phyloP scores from a whole-genome alignment of 1,139 yeast species.

The Debaryomyces robertsiae region DNA sequence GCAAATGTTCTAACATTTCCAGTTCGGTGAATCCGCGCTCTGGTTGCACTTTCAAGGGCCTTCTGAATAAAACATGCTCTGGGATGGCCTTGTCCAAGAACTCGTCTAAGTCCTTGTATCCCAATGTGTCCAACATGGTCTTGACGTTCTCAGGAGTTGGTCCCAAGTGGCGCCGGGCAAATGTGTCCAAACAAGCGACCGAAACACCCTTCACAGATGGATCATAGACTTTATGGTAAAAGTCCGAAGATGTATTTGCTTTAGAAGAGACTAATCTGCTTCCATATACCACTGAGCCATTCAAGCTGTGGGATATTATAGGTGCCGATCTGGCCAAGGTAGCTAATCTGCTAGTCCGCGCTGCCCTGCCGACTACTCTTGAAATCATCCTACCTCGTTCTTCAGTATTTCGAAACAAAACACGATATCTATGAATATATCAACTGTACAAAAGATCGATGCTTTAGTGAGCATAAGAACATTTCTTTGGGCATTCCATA shows the following conservation, averaged over 20 bases:
- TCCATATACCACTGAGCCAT: background rate
- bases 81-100: slow-evolving; percentile 81
- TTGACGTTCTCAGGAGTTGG: slow-evolving; percentile 67
- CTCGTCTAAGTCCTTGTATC: slow-evolving; percentile 65
- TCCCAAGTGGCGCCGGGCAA: slow-evolving; percentile 89
- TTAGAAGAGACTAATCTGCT: slow-evolving; percentile 26
- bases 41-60: slow-evolving; percentile 66
- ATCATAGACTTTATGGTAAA: slow-evolving; percentile 43
- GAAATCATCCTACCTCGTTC: slow-evolving; percentile 8
- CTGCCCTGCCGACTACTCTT: slow-evolving; percentile 9
- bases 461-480: background rate
- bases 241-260: slow-evolving; percentile 51
- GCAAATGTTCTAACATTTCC: slow-evolving; percentile 72
- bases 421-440: slow-evolving; percentile 5
- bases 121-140: slow-evolving; percentile 66
- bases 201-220: slow-evolving; percentile 33
- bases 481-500: slow-evolving; percentile 1
- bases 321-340: slow-evolving; percentile 4
- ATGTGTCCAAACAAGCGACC: slow-evolving; percentile 66
- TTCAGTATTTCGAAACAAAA: slow-evolving; percentile 5
- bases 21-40: slow-evolving; percentile 76
- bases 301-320: slow-evolving; percentile 1
- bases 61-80: slow-evolving; percentile 64
- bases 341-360: slow-evolving; percentile 6
- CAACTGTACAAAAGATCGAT: slow-evolving; percentile 5